phyloP scores from a whole-genome alignment of 208 protist species.

The Crithidia fasciculata region DNA sequence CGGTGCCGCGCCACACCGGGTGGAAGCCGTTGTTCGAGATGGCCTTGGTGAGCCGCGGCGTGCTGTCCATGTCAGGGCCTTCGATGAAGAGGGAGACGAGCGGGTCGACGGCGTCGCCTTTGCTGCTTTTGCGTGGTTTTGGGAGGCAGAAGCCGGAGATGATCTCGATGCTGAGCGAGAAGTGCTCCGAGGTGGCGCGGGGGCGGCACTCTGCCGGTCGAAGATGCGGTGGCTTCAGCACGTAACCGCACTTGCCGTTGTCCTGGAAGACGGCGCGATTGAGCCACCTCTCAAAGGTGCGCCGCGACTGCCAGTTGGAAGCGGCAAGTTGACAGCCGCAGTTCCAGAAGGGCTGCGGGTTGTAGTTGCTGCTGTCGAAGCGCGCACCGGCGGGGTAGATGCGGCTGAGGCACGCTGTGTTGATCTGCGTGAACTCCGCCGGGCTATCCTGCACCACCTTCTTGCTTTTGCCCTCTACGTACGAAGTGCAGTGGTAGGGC shows the following conservation, averaged over 20 bases:
- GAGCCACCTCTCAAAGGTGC: constrained; percentile 56
- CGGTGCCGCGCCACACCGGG: constrained; percentile 55
- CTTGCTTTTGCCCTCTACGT: constrained; percentile 59
- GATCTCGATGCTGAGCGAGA: constrained; percentile 43
- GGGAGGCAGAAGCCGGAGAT: constrained; percentile 64
- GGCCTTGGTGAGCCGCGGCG: constrained; percentile 26
- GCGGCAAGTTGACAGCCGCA: constrained; percentile 89
- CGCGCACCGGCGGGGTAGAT: constrained; percentile 93
- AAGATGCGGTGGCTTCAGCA: constrained; percentile 90
- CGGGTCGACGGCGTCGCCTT: constrained; percentile 54
- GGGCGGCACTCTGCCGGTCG: constrained; percentile 12
- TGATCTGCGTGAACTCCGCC: constrained; percentile 50
- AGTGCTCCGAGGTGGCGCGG: constrained; percentile 6
- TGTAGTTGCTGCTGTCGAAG: constrained; percentile 93
- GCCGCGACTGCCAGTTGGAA: constrained; percentile 89
- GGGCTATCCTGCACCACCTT: constrained; percentile 39
- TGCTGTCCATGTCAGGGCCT: constrained; percentile 35
- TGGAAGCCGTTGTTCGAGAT: constrained; percentile 71
- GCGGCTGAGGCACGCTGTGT: constrained; percentile 74
- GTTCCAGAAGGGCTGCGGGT: constrained; percentile 81
- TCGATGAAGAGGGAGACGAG: constrained; percentile 46
- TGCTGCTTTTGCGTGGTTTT: constrained; percentile 37
- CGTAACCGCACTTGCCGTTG: constrained; percentile 93
- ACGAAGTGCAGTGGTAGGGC: constrained; percentile 70
- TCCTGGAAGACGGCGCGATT: constrained; percentile 91